Evolutionary conservation across 306 rosid species (phyloP), one percentile per base, ranked within the genome.

Genomic region (Boehmeria nivea): DNA sequence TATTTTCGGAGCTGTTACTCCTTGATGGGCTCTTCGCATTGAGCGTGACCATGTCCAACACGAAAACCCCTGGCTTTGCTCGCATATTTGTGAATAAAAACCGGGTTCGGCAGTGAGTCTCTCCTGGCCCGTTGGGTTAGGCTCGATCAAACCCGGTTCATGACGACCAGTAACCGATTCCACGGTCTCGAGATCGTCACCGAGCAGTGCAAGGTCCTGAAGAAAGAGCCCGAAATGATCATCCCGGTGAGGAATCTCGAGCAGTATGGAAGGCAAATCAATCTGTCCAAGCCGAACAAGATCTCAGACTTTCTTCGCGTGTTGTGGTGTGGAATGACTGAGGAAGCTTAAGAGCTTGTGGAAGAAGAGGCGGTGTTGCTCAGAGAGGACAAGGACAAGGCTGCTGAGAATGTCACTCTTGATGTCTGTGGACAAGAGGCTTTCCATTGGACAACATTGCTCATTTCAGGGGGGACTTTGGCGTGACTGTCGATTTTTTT

Each of bases 321-420:
- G 18, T 57, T 82, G 1, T 82, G 94, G 96, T 82, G 90, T 17
- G 94, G 96, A 9, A 66, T 85, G 79, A 82, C 94, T 4, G 46
- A 59, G 21, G 57, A 55, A 64, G 91, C 76, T 1, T 91, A 85
- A 62, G 61, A 67, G 12, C 64, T 88, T 69, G 57, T 85, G 27
- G 75, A 70, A 59, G 80, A 85, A 57, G 81, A 82, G 27, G 65
- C 70, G 42, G 77, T 60, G 64, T 33, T 82, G 4, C 45, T 78
- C 23, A 78, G 68, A 22, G 54, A 71, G 11, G 59, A 72, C 6
- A 65, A 72, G 10, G 91, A 82, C n/a, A 80, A 76, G 53, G 89
- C 78, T 1, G 95, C 94, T 0, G 94, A 84, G 59, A 44, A 65
- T 11, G 87, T 87, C 17, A 76, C 95, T 90, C 21, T 87, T 90